Conservation (phyloP, 2,329 filamentous ascomycete genomes). For the Periconia digitata region DNA sequence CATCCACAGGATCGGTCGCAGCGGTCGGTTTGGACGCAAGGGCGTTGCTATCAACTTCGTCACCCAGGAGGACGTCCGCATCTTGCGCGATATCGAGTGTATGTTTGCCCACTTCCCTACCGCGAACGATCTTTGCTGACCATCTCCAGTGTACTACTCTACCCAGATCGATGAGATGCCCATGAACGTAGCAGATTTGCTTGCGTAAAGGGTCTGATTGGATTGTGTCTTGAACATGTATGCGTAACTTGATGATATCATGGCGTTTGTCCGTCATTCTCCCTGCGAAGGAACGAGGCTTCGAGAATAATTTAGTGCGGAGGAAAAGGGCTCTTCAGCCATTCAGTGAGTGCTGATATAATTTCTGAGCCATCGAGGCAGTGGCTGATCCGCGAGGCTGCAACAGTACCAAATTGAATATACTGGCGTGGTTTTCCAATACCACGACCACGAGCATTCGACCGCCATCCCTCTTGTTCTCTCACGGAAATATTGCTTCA, state of each 20-base stretch:
- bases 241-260: background rate
- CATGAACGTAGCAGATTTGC: conserved; percentile 69
- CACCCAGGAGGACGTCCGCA: conserved; percentile 95
- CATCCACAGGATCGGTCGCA: conserved; percentile 96
- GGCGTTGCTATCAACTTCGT: conserved; percentile 99
- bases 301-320: conserved; percentile 27
- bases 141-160: conserved; percentile 76
- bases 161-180: conserved; percentile 99
- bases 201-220: conserved; percentile 20
- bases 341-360: conserved; percentile 3
- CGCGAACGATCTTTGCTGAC: conserved; percentile 34
- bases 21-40: conserved; percentile 93
- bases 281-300: conserved; percentile 16
- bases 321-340: conserved; percentile 39
- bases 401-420: conserved; percentile 1
- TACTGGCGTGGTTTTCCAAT: background rate
- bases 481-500: too few relatives aligned
- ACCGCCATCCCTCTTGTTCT: too few relatives aligned
- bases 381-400: background rate
- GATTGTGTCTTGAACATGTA: background rate
- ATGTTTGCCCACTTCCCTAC: conserved; percentile 38
- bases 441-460: too few relatives aligned
- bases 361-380: background rate
- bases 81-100: conserved; percentile 95
- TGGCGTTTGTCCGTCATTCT: background rate